Evolutionary conservation across 257 asterid species (phyloP), one percentile per base, ranked within the genome.

Genomic region (Henckelia pumila): DNA sequence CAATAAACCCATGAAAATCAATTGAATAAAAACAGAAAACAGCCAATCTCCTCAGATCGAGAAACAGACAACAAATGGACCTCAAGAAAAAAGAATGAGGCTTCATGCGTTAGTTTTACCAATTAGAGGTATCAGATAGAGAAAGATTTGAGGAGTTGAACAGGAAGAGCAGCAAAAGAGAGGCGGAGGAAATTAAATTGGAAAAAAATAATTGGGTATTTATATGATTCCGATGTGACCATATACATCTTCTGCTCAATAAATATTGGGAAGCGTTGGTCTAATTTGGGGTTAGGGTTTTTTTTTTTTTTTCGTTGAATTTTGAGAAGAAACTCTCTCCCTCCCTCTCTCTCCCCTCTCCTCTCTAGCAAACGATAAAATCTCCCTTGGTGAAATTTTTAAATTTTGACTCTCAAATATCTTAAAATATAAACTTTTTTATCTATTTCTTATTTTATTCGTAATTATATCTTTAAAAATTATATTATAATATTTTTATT

Each of bases 11-110:
- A 16, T 1, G 21, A 20, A 37, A n/a, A 26, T 29, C 25, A 52
- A 72, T 23, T 26, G 20, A 66, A 59, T 40, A 40, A 40, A 19
- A 35, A 11, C 13, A 52, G 10, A n/a, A 52, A 37, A 47, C 8
- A 56, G 32, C 8, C n/a, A 10, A 66, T 66, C 10, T n/a, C 61
- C 63, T 73, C 66, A 67, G 78, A 73, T 73, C 73, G 73, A 53
- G 17, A 20, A 21, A 56, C 30, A 26, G 22, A 37, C 10, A 44
- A n/a, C 1, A 55, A 61, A 35, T 69, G 17, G 26, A 73, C 73
- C 73, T 25, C 32, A n/a, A 26, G 35, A 3, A 14, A 69, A 30
- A 23, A 68, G 2, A 49, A 47, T 29, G 58, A 50, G 32, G n/a
- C 29, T 66, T 30, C 49, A 19, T 44, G 35, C 32, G 20, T 59